Conservation (phyloP, 345 rosid species). For the Heritiera littoralis region DNA sequence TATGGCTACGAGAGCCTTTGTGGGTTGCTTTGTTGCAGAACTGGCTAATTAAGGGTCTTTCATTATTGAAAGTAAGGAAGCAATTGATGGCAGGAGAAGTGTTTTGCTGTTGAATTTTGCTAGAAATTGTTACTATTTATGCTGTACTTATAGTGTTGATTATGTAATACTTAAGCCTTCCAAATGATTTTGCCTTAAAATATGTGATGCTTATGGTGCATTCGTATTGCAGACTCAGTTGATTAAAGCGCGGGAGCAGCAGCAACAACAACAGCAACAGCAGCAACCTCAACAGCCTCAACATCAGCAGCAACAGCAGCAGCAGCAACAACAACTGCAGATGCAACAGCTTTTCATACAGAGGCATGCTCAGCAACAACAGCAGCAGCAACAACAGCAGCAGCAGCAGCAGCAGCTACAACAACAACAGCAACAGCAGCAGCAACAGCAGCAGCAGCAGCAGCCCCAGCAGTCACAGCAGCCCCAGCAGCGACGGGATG, state of each 20-base stretch:
- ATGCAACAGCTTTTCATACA: conserved; percentile 40
- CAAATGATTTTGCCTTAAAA: not conserved
- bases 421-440: conserved; percentile 47
- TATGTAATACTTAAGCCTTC: not conserved
- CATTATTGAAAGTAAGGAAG: not conserved
- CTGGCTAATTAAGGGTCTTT: not conserved
- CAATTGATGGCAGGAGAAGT: not conserved
- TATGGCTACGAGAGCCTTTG: not conserved
- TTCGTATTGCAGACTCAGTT: conserved; percentile 55
- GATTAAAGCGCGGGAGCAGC: conserved; percentile 73
- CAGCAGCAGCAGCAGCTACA: conserved; percentile 52
- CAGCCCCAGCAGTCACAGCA: conserved; percentile 44
- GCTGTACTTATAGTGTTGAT: not conserved
- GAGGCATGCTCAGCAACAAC: conserved; percentile 46
- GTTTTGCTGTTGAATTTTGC: not conserved
- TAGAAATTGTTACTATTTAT: not conserved
- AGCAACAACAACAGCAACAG: conserved; percentile 44
- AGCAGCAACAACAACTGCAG: conserved; percentile 39
- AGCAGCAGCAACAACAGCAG: conserved; percentile 42
- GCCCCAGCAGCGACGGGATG: conserved; percentile 79
- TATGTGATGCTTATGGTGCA: conserved; percentile 9
- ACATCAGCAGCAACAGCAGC: conserved; percentile 45
- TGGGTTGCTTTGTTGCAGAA: not conserved
- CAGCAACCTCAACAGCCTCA: conserved; percentile 49
- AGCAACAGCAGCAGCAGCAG: conserved; percentile 42